These are phyloP conservation scores for Helicostylum pulchrum DNA, from an alignment of 192 early-diverging fungal genomes.

Conservation along the genomic window DNA sequence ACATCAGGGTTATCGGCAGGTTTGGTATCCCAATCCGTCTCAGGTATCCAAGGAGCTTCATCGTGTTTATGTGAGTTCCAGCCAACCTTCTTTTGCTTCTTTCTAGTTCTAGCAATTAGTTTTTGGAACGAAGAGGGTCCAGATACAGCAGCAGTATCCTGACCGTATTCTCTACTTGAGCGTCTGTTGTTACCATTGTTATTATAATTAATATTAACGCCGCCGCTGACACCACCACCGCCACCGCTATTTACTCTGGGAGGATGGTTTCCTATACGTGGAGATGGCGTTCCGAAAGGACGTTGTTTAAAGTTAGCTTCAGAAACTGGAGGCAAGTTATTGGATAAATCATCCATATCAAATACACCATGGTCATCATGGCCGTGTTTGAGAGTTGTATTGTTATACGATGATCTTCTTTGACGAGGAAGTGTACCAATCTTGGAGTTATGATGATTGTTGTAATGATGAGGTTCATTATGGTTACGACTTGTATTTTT, in stretches of 20 bases:
- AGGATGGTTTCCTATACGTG: no score
- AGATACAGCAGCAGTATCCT: neutral
- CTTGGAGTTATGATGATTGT: neutral
- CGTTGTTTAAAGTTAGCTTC: neutral
- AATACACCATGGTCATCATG: neutral
- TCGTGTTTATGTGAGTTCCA: constrained; percentile 30
- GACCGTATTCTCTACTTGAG: neutral
- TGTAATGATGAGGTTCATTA: neutral
- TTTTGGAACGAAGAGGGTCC: constrained; percentile 8
- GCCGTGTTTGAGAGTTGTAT: neutral
- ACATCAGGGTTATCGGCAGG: neutral
- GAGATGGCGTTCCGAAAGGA: no score
- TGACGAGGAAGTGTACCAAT: neutral
- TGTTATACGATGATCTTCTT: neutral
- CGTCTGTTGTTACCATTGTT: neutral
- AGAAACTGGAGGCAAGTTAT: neutral
- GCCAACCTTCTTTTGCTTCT: constrained; percentile 14
- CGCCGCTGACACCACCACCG: no score
- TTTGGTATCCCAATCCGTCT: constrained; percentile 23
- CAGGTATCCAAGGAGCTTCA: constrained; percentile 26
- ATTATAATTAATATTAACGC: neutral
- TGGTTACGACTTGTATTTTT: no score
- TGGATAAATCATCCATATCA: neutral
- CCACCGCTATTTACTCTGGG: no score
- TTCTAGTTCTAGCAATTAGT: neutral